These are phyloP conservation scores for Phanerochaete sordida DNA, from an alignment of 768 basidiomycete species.

Conservation along the genomic window DNA sequence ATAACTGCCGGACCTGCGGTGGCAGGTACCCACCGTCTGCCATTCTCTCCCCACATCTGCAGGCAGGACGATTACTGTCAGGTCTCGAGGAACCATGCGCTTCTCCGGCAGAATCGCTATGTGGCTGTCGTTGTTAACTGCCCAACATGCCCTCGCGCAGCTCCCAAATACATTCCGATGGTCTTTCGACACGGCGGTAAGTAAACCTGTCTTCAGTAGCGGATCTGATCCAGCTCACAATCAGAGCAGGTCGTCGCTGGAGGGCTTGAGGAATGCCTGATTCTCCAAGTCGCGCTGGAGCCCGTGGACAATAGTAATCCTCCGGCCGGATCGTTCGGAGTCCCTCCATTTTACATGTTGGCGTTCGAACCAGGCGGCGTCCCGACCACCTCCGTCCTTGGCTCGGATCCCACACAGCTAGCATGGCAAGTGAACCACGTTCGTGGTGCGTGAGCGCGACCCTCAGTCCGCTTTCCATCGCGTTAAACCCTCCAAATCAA, in stretches of 20 bases:
- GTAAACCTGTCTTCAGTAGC: background rate
- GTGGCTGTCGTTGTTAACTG: background rate
- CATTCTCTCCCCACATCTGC: background rate
- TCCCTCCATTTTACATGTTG: constrained; percentile 40
- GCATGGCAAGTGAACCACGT: constrained; percentile 36
- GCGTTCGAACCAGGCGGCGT: constrained; percentile 35
- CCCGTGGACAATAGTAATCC: background rate
- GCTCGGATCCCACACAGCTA: constrained; percentile 29
- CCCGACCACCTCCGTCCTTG: constrained; percentile 33
- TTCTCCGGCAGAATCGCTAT: background rate
- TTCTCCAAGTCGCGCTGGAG: background rate
- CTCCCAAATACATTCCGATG: background rate
- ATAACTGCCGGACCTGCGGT: background rate
- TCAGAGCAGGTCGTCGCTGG: background rate
- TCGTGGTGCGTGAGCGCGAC: constrained; percentile 30
- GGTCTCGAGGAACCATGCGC: background rate
- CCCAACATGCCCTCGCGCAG: background rate
- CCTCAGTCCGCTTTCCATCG: background rate
- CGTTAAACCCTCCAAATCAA: constrained; percentile 16
- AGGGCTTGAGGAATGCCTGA: background rate
- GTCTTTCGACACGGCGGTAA: background rate
- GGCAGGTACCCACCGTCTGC: background rate
- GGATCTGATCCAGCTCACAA: background rate
- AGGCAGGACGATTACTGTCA: background rate
- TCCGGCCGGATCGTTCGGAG: constrained; percentile 8